A percentile compares a stretch with the other conserved stretches of the same genome.
These are phyloP conservation scores for Mycogone perniciosa DNA, from an alignment of 2,329 filamentous ascomycete genomes.

Conservation along the genomic window DNA sequence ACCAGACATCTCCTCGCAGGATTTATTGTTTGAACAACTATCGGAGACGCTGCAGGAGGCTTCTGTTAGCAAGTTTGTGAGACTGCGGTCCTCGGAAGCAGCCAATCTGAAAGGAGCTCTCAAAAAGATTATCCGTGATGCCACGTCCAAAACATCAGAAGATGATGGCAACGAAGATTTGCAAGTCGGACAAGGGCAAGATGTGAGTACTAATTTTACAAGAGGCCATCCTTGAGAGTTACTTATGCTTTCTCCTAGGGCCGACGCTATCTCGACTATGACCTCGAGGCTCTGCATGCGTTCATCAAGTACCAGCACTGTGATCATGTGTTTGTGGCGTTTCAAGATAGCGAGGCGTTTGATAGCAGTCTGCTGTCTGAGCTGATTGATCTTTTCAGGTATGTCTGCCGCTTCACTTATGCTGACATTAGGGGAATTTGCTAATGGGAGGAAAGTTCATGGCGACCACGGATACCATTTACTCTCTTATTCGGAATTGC, in stretches of 20 bases:
- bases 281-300: slow-evolving; percentile 63
- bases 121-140: slow-evolving; percentile 66
- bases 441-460: slow-evolving; percentile 41
- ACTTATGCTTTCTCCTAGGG: slow-evolving; percentile 36
- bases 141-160: slow-evolving; percentile 40
- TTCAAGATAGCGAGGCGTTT: slow-evolving; percentile 80
- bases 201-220: slow-evolving; percentile 33
- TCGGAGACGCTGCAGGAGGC: slow-evolving; percentile 47
- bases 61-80: slow-evolving; percentile 51
- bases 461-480: slow-evolving; percentile 71
- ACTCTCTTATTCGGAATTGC: slow-evolving; percentile 73
- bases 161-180: slow-evolving; percentile 55
- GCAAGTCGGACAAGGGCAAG: slow-evolving; percentile 38
- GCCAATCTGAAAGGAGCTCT: slow-evolving; percentile 66
- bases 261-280: slow-evolving; percentile 67
- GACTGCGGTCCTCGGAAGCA: slow-evolving; percentile 64
- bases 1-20: slow-evolving; percentile 70
- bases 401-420: slow-evolving; percentile 22
- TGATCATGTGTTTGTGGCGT: slow-evolving; percentile 60
- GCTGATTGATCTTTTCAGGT: slow-evolving; percentile 62
- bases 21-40: slow-evolving; percentile 66
- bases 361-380: slow-evolving; percentile 67
- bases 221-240: neutral
- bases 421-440: neutral
- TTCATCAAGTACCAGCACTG: slow-evolving; percentile 49